These are phyloP conservation scores for Tricholoma terreum DNA, from an alignment of 768 basidiomycete genomes.

Conservation along the genomic window DNA sequence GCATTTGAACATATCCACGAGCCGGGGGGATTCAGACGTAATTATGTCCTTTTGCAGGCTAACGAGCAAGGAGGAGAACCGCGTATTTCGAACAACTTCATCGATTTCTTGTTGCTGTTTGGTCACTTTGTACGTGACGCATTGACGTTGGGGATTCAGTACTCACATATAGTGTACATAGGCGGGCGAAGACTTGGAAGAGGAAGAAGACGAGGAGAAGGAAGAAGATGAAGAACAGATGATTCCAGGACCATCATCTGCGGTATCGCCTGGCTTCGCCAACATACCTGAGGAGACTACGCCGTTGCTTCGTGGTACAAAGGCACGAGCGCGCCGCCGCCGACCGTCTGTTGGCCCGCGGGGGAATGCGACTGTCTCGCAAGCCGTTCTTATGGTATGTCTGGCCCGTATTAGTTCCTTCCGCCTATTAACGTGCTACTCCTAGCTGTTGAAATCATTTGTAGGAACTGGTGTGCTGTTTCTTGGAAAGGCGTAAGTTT, in stretches of 20 bases:
- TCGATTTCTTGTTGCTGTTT: conserved; percentile 92
- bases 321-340: conserved; percentile 53
- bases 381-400: conserved; percentile 90
- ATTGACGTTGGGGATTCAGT: background rate
- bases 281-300: conserved; percentile 45
- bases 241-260: conserved; percentile 18
- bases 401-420: background rate
- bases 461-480: conserved; percentile 96
- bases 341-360: conserved; percentile 56
- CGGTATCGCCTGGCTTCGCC: conserved; percentile 16
- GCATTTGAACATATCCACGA: conserved; percentile 92
- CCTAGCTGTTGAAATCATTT: conserved; percentile 85
- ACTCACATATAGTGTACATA: conserved; percentile 25
- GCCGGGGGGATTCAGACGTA: conserved; percentile 91
- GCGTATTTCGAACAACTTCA: conserved; percentile 76
- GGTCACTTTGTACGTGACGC: conserved; percentile 84
- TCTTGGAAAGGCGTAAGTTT: conserved; percentile 84
- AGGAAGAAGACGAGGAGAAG: conserved; percentile 80
- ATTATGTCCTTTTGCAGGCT: conserved; percentile 75
- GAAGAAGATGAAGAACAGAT: conserved; percentile 66
- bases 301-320: conserved; percentile 51
- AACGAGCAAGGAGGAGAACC: conserved; percentile 61
- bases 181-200: conserved; percentile 90
- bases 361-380: conserved; percentile 87
- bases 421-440: conserved; percentile 1